phyloP scores from a whole-genome alignment of 2,329 filamentous ascomycete species.

The Xylariaceae sp. region DNA sequence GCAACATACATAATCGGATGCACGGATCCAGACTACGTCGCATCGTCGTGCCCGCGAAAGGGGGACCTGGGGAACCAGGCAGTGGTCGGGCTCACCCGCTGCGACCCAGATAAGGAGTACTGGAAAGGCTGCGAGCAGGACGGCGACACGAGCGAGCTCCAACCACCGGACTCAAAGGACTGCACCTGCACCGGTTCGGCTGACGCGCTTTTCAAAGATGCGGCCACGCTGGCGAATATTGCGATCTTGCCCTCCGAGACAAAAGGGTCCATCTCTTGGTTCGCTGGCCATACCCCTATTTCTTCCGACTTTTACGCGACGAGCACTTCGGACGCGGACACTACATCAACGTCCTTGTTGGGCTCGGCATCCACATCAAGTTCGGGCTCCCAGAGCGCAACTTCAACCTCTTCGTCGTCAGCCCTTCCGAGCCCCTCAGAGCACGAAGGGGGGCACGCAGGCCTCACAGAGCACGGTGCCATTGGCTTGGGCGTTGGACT shows the following conservation, averaged over 20 bases:
- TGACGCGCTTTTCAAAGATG: constrained; percentile 6
- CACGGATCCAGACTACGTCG: constrained; percentile 10
- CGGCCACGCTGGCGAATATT: constrained; percentile 4
- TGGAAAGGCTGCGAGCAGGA: constrained; percentile 13
- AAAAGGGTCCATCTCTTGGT: constrained; percentile 10
- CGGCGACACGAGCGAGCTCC: constrained; percentile 3
- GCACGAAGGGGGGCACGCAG: too few species aligned
- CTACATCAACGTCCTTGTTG: constrained; percentile 1
- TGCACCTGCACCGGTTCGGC: constrained; percentile 9
- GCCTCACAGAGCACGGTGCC: constrained; percentile 8
- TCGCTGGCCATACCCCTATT: constrained; percentile 3
- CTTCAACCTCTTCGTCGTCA: constrained; percentile 1
- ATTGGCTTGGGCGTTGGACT: too few species aligned
- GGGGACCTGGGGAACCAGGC: constrained; percentile 7
- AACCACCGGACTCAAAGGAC: constrained; percentile 1
- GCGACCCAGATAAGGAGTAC: constrained; percentile 2
- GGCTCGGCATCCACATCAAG: neutral
- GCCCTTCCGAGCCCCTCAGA: too few species aligned
- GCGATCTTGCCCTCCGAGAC: constrained; percentile 7
- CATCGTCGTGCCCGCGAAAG: constrained; percentile 11
- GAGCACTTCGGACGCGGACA: neutral
- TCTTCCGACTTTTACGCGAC: neutral
- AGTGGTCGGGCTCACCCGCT: constrained; percentile 9
- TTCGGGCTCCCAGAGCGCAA: constrained; percentile 1
- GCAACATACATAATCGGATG: constrained; percentile 16